Percentiles rank a stretch among this genome's conserved stretches.
Conservation (phyloP, 2,329 filamentous ascomycete species). For the Coniochaeta sp. region DNA sequence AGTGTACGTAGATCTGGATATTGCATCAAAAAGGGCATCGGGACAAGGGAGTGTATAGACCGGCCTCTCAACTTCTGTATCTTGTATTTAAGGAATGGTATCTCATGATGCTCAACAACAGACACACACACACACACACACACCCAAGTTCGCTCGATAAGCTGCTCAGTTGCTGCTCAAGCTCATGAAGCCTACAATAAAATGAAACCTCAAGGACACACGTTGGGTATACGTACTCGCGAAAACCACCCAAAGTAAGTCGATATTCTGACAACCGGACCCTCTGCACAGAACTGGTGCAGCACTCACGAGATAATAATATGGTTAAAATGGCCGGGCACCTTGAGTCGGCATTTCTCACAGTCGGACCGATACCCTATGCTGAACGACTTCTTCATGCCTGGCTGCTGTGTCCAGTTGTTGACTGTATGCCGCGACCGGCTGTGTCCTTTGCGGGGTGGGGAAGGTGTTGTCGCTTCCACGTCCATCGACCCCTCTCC, state of each 20-base stretch:
- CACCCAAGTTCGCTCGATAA: too few relatives aligned
- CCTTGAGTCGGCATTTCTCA: constrained; percentile 67
- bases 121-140: too few relatives aligned
- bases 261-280: neutral
- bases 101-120: neutral
- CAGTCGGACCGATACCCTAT: constrained; percentile 75
- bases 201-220: neutral
- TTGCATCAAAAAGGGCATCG: neutral
- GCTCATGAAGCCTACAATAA: neutral
- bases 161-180: too few relatives aligned
- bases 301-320: constrained; percentile 55
- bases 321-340: constrained; percentile 76
- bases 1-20: neutral
- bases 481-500: constrained; percentile 17
- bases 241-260: neutral
- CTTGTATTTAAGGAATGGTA: neutral
- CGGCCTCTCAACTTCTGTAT: neutral
- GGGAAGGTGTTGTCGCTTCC: constrained; percentile 37
- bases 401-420: constrained; percentile 52
- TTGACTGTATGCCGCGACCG: constrained; percentile 54
- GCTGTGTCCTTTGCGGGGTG: constrained; percentile 45
- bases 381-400: constrained; percentile 64
- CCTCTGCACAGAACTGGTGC: neutral
- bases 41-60: neutral
- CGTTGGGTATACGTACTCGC: neutral